Evolutionary conservation across 768 basidiomycete genomes (phyloP).

Genomic region (Lepiota subincarnata): DNA sequence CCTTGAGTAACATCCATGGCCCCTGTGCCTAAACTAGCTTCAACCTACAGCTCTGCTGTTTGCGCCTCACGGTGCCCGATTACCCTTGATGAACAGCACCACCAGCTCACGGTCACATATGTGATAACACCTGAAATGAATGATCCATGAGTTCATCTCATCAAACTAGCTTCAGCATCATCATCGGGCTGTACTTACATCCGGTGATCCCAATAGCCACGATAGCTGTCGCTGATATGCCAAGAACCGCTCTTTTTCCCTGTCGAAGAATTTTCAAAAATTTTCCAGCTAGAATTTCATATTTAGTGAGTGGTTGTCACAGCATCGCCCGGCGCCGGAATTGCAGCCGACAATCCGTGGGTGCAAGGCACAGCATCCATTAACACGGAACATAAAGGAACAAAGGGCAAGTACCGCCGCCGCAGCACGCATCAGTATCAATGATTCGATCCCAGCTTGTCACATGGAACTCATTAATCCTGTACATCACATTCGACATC

Average conservation of each 20-base stretch:
- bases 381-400: neutral
- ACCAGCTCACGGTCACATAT: constrained; percentile 2
- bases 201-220: neutral
- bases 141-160: neutral
- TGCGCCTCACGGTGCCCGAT: constrained; percentile 16
- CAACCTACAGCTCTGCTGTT: constrained; percentile 20
- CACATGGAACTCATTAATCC: too few relatives aligned
- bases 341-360: neutral
- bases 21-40: constrained; percentile 29
- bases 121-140: neutral
- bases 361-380: constrained; percentile 1
- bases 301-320: neutral
- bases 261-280: neutral
- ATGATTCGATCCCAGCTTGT: too few relatives aligned
- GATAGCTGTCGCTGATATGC: neutral
- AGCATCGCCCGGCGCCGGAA: neutral
- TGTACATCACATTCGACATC: too few relatives aligned
- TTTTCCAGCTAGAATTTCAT: too few relatives aligned
- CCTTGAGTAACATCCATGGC: constrained; percentile 24
- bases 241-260: neutral
- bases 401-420: neutral
- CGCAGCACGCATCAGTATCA: neutral
- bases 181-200: neutral
- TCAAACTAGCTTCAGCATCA: too few relatives aligned
- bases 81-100: constrained; percentile 18